phyloP scores from a whole-genome alignment of 768 basidiomycete genomes.

The Candolleomyces efflorescens region DNA sequence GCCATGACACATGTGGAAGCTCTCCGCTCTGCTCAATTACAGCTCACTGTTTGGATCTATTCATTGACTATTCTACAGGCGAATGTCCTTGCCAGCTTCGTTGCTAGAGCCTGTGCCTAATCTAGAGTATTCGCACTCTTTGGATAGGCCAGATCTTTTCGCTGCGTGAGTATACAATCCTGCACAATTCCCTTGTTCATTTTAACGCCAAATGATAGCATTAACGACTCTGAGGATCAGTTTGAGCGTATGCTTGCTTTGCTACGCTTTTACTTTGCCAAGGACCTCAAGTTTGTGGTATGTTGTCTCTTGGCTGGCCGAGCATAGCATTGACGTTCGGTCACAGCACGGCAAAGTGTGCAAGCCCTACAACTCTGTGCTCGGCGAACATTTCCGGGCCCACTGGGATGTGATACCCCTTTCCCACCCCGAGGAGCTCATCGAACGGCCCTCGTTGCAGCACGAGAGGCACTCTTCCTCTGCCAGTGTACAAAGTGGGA shows the following conservation, averaged over 20 bases:
- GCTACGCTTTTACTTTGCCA: slow-evolving; percentile 82
- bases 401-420: slow-evolving; percentile 81
- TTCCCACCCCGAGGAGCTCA: slow-evolving; percentile 43
- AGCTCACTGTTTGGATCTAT: background rate
- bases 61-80: slow-evolving; percentile 42
- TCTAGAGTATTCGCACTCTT: slow-evolving; percentile 94
- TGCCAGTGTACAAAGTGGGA: slow-evolving; percentile 50
- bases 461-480: slow-evolving; percentile 37
- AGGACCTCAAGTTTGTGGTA: slow-evolving; percentile 91
- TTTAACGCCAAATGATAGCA: slow-evolving; percentile 38
- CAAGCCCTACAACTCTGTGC: slow-evolving; percentile 88
- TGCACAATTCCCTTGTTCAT: background rate
- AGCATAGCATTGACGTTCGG: background rate
- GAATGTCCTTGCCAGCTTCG: slow-evolving; percentile 89
- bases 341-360: slow-evolving; percentile 83
- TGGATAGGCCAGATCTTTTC: slow-evolving; percentile 89
- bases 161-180: slow-evolving; percentile 62
- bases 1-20: too few relatives aligned
- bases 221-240: slow-evolving; percentile 90
- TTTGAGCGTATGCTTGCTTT: slow-evolving; percentile 95
- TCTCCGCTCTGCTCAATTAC: too few relatives aligned
- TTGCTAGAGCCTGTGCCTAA: slow-evolving; percentile 93
- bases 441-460: slow-evolving; percentile 41
- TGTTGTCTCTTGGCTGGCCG: slow-evolving; percentile 23
- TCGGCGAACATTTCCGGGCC: slow-evolving; percentile 85